These are phyloP conservation scores for Ballota nigra DNA, from an alignment of 257 asterid species.

Conservation along the genomic window DNA sequence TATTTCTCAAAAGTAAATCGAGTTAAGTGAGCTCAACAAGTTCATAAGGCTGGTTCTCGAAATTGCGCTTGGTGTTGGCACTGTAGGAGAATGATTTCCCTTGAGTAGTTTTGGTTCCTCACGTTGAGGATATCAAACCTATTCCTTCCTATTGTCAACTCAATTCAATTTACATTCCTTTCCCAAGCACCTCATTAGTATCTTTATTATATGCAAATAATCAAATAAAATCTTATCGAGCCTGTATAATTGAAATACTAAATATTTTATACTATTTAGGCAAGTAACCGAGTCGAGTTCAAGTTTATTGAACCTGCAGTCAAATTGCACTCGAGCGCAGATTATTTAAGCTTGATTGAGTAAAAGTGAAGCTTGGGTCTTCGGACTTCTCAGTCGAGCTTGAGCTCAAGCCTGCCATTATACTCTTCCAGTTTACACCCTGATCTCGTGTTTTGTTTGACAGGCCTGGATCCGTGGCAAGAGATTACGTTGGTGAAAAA, in stretches of 20 bases:
- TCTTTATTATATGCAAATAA: not conserved
- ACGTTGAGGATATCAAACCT: too few species aligned
- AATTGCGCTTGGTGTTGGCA: too few species aligned
- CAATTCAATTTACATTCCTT: too few species aligned
- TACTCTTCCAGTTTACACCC: not conserved
- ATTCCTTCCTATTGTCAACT: too few species aligned
- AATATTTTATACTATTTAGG: not conserved
- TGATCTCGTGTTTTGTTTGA: not conserved
- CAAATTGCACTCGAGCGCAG: not conserved
- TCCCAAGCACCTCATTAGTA: too few species aligned
- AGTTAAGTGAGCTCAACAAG: not conserved
- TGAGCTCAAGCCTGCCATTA: not conserved
- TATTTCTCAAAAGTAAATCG: not conserved
- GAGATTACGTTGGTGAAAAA: conserved; percentile 56
- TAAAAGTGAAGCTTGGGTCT: not conserved
- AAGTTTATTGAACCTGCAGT: not conserved
- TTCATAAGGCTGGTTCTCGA: too few species aligned
- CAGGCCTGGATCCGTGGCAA: conserved; percentile 66
- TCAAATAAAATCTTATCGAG: not conserved
- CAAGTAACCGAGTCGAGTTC: too few species aligned
- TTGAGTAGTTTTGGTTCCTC: too few species aligned
- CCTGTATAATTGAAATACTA: not conserved
- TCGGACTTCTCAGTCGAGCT: not conserved
- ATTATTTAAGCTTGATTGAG: not conserved
- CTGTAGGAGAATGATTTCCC: too few species aligned